phyloP scores from a whole-genome alignment of 768 basidiomycete genomes.

The Amanita exitialis region DNA sequence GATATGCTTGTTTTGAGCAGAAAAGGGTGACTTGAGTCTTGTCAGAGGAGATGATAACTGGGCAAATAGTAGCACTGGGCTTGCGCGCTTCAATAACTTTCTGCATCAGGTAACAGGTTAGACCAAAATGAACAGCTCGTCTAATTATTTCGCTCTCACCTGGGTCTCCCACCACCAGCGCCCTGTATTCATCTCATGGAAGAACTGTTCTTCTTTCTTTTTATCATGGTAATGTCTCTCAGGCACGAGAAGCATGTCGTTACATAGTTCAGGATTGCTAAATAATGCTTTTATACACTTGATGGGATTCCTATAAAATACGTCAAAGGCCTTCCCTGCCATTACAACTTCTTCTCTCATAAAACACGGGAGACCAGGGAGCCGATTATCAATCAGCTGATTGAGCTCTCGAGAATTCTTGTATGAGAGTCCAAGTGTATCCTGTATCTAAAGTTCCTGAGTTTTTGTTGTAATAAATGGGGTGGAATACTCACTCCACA shows the following conservation, averaged over 20 bases:
- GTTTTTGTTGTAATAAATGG: background rate
- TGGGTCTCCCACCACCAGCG: background rate
- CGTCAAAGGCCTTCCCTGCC: conserved; percentile 13
- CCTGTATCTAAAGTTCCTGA: background rate
- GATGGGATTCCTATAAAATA: conserved; percentile 18
- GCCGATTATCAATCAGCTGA: conserved; percentile 15
- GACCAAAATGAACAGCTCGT: background rate
- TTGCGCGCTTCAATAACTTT: conserved; percentile 22
- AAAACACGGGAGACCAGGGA: conserved; percentile 14
- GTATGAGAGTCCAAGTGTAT: background rate
- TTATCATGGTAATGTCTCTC: conserved; percentile 19
- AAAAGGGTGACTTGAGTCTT: conserved; percentile 33
- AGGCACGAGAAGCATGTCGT: conserved; percentile 15
- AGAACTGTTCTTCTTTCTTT: conserved; percentile 12
- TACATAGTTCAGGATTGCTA: conserved; percentile 15
- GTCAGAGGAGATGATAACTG: conserved; percentile 24
- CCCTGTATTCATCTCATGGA: conserved; percentile 23
- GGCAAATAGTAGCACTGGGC: background rate
- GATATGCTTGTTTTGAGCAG: conserved; percentile 31
- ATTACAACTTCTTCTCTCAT: conserved; percentile 11
- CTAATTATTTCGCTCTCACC: background rate
- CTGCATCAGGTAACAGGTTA: no score
- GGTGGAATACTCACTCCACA: background rate
- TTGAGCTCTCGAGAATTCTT: conserved; percentile 14
- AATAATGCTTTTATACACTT: conserved; percentile 20